Conservation (phyloP, 139 green algal genomes). For the Chlamydomonas eustigma region DNA sequence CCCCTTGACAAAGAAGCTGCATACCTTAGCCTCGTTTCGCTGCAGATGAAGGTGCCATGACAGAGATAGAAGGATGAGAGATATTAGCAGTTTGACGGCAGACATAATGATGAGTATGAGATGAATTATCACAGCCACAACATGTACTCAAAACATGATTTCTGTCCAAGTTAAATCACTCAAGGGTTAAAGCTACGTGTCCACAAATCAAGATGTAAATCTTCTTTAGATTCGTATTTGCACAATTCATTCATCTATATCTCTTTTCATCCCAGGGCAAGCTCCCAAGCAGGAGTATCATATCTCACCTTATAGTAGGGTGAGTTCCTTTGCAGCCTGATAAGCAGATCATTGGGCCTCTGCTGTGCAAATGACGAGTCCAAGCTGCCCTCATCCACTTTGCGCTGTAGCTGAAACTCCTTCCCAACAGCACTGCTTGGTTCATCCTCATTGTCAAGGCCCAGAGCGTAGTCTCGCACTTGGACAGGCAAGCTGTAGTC, state of each 20-base stretch:
- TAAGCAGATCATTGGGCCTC: conserved; percentile 69
- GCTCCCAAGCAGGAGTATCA: no score
- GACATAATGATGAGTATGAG: no score
- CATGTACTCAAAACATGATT: no score
- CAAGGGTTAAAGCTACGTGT: no score
- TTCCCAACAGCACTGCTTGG: conserved; percentile 82
- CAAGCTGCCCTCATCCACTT: conserved; percentile 20
- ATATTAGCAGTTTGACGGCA: no score
- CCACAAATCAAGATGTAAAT: no score
- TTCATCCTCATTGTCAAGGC: conserved; percentile 70
- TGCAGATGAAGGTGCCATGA: conserved; percentile 26
- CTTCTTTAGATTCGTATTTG: no score
- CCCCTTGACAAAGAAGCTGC: conserved; percentile 91
- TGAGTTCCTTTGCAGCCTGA: conserved; percentile 78
- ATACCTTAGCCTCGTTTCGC: conserved; percentile 90
- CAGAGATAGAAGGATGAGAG: no score
- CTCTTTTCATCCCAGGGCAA: no score
- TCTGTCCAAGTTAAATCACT: no score
- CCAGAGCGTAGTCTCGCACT: conserved; percentile 79
- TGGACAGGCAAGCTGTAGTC: conserved; percentile 94
- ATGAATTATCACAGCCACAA: no score
- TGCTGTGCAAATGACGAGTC: conserved; percentile 45
- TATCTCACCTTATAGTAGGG: conserved; percentile 95
- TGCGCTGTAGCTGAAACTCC: conserved; percentile 77
- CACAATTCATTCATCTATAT: no score